These are phyloP conservation scores for Pseudonectria buxi DNA, from an alignment of 2,329 filamentous ascomycete species.

Conservation along the genomic window DNA sequence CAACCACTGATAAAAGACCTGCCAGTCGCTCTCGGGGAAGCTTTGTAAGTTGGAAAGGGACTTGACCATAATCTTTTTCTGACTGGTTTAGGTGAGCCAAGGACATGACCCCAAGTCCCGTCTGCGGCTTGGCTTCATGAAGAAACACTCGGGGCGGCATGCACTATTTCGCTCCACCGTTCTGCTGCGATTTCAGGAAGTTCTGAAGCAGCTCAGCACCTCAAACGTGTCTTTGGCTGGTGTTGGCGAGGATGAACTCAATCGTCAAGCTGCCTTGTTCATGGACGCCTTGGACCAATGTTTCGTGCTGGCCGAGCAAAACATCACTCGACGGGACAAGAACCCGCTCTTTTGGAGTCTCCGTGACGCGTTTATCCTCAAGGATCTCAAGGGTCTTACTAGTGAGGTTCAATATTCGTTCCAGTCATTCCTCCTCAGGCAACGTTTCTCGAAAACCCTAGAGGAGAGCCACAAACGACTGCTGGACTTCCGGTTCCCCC, in stretches of 20 bases:
- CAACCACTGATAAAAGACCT: neutral
- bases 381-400: constrained; percentile 43
- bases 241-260: constrained; percentile 33
- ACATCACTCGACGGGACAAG: constrained; percentile 30
- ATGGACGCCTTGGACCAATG: constrained; percentile 37
- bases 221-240: constrained; percentile 18
- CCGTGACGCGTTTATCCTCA: constrained; percentile 51
- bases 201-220: constrained; percentile 24
- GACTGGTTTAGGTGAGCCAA: constrained; percentile 21
- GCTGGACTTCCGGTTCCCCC: constrained; percentile 79
- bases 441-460: constrained; percentile 49
- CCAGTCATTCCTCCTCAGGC: constrained; percentile 55
- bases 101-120: constrained; percentile 30
- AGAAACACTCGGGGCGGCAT: constrained; percentile 23
- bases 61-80: neutral
- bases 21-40: constrained; percentile 12
- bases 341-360: constrained; percentile 54
- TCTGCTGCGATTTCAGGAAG: constrained; percentile 28
- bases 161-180: constrained; percentile 28
- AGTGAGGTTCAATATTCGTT: constrained; percentile 62
- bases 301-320: constrained; percentile 36
- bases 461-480: constrained; percentile 55
- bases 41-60: constrained; percentile 17
- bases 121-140: constrained; percentile 19
- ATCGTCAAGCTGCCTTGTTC: constrained; percentile 40